A percentile compares a stretch with the other conserved stretches of the same genome.
phyloP scores from a whole-genome alignment of 257 asterid species.

The Mitragyna speciosa region DNA sequence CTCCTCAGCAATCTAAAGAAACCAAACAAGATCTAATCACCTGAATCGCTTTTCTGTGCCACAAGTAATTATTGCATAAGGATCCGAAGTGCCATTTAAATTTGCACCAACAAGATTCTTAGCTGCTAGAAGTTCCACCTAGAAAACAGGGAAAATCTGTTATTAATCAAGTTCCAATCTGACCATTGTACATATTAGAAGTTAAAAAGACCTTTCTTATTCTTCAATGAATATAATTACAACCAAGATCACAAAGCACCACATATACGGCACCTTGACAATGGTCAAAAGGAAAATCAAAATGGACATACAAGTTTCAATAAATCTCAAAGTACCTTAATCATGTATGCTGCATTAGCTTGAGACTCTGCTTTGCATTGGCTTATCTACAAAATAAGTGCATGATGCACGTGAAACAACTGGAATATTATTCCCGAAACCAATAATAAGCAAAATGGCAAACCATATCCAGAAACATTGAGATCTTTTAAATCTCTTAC shows the following conservation, averaged over 20 bases:
- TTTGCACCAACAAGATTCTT: conserved; percentile 85
- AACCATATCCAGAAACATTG: conserved; percentile 1
- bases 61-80: conserved; percentile 86
- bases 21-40: conserved; percentile 46
- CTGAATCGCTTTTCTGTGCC: conserved; percentile 84
- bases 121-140: conserved; percentile 95
- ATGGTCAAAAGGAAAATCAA: background rate
- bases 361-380: conserved; percentile 51
- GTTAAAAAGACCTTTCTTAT: background rate
- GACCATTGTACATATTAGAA: background rate
- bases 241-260: background rate
- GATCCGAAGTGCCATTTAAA: conserved; percentile 88
- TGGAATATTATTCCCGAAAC: conserved; percentile 49
- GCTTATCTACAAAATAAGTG: conserved; percentile 72
- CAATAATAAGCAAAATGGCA: conserved; percentile 21
- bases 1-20: background rate
- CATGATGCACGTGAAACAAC: conserved; percentile 83
- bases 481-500: background rate
- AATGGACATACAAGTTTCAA: conserved; percentile 10
- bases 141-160: conserved; percentile 15
- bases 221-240: background rate
- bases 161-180: background rate
- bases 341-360: conserved; percentile 49
- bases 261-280: background rate
- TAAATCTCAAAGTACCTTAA: conserved; percentile 55